Evolutionary conservation across 1,284 basidiomycete genomes (phyloP), one percentile per base, ranked within the genome.

Genomic region (Pseudozyma thailandica): DNA sequence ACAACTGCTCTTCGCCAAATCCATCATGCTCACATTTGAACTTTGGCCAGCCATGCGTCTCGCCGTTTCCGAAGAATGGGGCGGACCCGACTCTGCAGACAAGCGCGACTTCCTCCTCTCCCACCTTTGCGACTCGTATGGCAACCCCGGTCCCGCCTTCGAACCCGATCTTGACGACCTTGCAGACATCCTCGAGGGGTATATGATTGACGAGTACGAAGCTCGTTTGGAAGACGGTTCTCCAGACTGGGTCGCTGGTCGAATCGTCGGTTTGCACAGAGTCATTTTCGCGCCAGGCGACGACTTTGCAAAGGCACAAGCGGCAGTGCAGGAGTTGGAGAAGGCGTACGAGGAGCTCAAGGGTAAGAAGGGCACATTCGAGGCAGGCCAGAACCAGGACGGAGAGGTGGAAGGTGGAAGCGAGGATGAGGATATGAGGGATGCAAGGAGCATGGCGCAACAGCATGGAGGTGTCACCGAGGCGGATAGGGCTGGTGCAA

Each of bases 21-120:
- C 74, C 21, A 63, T 78, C 31, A 75, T 78, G 47, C 69, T 76
- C 37, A 72, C 75, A 16, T 70, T 82, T 21, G 54, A 66, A 23
- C 73, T 82, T 13, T 82, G 80, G 80, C 80, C 80, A 18, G 78
- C 79, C 25, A 64, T 82, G 63, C 70, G 79, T 35, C 69, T 79
- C 16, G 79, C 80, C 23, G 72, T 82, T n/a, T 57, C 66, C 13
- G 77, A 81, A 39, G 51, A 75, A 35, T 82, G 80, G 80, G 80
- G 80, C 27, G 80, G 80, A 1, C 46, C 64, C 37, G 79, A 81
- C 23, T 77, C 74, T 6, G 53, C 54, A 35, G 78, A 78, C 50
- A 82, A 82, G 50, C 59, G 62, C 44, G 71, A 78, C 26, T 82
- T 74, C 38, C 62, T 82, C 18, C 55, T 81, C 44, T 78, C 75